Conservation (phyloP, 192 early-diverging fungal species). For the Coemansia sp. region DNA sequence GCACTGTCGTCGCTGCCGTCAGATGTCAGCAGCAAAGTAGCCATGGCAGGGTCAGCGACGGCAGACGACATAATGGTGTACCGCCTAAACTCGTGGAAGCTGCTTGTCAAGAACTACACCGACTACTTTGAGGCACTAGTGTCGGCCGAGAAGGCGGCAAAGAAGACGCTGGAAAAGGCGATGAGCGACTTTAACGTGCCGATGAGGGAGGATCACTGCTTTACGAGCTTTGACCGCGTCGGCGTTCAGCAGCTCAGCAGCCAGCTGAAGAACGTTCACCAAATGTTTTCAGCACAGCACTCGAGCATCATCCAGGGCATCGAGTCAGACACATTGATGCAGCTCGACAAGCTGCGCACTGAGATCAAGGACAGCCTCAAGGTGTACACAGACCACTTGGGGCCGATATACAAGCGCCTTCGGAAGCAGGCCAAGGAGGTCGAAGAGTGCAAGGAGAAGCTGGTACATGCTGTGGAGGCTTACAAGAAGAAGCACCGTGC, state of each 20-base stretch:
- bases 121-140: conserved; percentile 30
- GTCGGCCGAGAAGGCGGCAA: conserved; percentile 22
- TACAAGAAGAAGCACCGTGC: conserved; percentile 33
- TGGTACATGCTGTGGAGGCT: conserved; percentile 35
- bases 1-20: conserved; percentile 28
- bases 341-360: conserved; percentile 25
- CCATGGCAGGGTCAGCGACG: conserved; percentile 38
- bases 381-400: conserved; percentile 42
- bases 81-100: conserved; percentile 38
- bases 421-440: conserved; percentile 47
- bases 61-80: conserved; percentile 38
- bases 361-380: conserved; percentile 48
- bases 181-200: conserved; percentile 33
- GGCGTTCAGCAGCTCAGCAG: conserved; percentile 36
- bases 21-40: conserved; percentile 24
- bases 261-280: conserved; percentile 32
- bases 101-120: conserved; percentile 33
- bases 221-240: conserved; percentile 33
- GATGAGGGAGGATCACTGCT: conserved; percentile 33
- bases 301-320: conserved; percentile 22
- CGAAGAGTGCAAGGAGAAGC: conserved; percentile 44
- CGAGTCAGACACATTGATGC: conserved; percentile 29
- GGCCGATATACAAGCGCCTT: conserved; percentile 40
- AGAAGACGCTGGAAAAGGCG: conserved; percentile 41
- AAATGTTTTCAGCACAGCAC: conserved; percentile 37